Evolutionary conservation across 352 stramenopile species (phyloP).

Genomic region (Phytopythium aichiense): DNA sequence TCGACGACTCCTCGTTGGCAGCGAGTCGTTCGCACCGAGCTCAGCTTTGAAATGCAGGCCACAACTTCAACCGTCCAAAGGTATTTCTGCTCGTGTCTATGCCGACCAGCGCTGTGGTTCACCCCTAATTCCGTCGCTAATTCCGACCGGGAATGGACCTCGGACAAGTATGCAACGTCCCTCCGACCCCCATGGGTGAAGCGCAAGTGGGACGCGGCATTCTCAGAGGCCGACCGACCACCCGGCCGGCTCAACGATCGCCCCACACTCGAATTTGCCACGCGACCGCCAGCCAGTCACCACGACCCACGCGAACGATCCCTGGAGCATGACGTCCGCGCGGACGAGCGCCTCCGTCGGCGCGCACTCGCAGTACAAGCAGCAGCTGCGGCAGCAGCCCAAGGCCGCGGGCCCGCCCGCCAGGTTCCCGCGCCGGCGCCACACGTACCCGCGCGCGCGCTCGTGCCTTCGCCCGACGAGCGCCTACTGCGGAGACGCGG

Average conservation of each 20-base stretch:
- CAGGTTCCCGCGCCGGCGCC: constrained; percentile 8
- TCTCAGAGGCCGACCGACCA: not conserved
- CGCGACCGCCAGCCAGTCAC: not conserved
- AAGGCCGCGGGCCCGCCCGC: constrained; percentile 10
- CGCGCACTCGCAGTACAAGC: constrained; percentile 13
- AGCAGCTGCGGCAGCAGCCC: constrained; percentile 15
- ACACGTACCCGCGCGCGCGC: constrained; percentile 12
- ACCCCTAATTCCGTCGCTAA: not conserved
- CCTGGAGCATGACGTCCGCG: constrained; percentile 17
- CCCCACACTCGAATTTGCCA: not conserved
- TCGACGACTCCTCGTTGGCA: not conserved
- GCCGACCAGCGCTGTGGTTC: not conserved
- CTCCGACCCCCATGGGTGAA: not conserved
- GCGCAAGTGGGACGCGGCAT: constrained; percentile 3
- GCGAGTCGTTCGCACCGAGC: not conserved
- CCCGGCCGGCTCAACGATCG: too few relatives aligned
- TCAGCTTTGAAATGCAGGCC: too few relatives aligned
- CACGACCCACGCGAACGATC: not conserved
- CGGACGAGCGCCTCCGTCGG: constrained; percentile 3
- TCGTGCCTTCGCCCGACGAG: constrained; percentile 53
- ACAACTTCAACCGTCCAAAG: constrained; percentile 6
- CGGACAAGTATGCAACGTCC: not conserved
- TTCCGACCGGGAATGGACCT: not conserved
- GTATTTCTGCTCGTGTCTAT: constrained; percentile 1
- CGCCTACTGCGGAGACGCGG: constrained; percentile 26